Evolutionary conservation across 1,284 basidiomycete species (phyloP).

Genomic region (Rhodotorula sp.): DNA sequence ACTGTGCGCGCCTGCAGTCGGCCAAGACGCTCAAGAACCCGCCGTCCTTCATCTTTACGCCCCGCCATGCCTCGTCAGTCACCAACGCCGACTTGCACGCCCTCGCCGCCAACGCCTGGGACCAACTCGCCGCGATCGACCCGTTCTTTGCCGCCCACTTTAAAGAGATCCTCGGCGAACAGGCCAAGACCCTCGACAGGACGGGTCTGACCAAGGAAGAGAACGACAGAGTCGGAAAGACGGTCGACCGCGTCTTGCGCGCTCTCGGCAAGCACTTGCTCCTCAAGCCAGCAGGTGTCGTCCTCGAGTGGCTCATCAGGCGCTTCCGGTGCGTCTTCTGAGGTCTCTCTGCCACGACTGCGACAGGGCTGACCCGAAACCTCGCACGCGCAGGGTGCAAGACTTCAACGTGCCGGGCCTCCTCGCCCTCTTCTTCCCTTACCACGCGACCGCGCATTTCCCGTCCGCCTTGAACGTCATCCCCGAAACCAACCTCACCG

Average conservation of each 20-base stretch:
- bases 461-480: conserved; percentile 31
- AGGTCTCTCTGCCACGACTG: background rate
- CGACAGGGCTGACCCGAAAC: background rate
- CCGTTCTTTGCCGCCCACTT: conserved; percentile 58
- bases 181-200: conserved; percentile 72
- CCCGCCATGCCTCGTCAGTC: conserved; percentile 72
- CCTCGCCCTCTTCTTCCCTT: conserved; percentile 83
- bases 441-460: conserved; percentile 93
- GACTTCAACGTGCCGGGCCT: conserved; percentile 87
- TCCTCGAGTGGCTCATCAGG: conserved; percentile 94
- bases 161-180: conserved; percentile 76
- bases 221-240: conserved; percentile 62
- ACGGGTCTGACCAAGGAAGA: conserved; percentile 71
- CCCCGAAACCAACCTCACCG: conserved; percentile 47
- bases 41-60: conserved; percentile 82
- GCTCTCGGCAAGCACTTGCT: conserved; percentile 77
- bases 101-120: conserved; percentile 75
- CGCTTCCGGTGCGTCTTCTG: conserved; percentile 70
- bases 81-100: conserved; percentile 85
- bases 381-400: conserved; percentile 64
- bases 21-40: conserved; percentile 61
- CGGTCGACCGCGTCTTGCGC: conserved; percentile 66
- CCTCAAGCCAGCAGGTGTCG: conserved; percentile 76
- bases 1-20: conserved; percentile 68
- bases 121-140: conserved; percentile 65